These are phyloP conservation scores for Fraxinus paxiana DNA, from an alignment of 305 asterid genomes.

Conservation along the genomic window DNA sequence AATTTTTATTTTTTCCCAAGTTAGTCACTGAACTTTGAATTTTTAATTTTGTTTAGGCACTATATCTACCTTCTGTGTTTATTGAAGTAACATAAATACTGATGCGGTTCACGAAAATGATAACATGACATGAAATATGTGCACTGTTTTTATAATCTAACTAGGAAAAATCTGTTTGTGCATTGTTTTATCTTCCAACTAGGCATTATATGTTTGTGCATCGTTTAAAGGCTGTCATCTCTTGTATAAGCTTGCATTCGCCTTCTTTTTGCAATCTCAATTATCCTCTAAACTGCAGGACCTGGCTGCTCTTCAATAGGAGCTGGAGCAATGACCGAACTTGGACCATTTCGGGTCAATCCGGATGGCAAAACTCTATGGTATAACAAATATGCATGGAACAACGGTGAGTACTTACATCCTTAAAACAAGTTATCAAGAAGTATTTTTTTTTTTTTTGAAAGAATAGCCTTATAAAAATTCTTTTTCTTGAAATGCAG, in stretches of 20 bases:
- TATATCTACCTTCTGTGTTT: not conserved
- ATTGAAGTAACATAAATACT: not conserved
- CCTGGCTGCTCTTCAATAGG: constrained; percentile 43
- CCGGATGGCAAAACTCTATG: constrained; percentile 38
- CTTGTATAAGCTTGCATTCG: not conserved
- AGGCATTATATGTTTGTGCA: not conserved
- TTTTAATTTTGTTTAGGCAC: not conserved
- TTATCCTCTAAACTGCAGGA: constrained; percentile 17
- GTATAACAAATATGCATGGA: constrained; percentile 39
- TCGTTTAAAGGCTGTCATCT: not conserved
- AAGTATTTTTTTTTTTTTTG: not conserved
- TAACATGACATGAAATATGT: not conserved
- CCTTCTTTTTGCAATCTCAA: not conserved
- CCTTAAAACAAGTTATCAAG: not conserved
- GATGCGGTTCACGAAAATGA: not conserved
- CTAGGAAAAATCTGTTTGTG: not conserved
- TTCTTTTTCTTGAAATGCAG: constrained; percentile 26
- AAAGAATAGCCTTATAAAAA: not conserved
- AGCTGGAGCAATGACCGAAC: constrained; percentile 39
- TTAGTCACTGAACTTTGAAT: not conserved
- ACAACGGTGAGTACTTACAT: constrained; percentile 19
- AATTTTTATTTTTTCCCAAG: not conserved
- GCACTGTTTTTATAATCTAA: not conserved
- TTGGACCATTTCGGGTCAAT: constrained; percentile 38
- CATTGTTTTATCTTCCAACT: not conserved